Conservation (phyloP, 2,329 filamentous ascomycete species). For the Elsinoe necatrix region DNA sequence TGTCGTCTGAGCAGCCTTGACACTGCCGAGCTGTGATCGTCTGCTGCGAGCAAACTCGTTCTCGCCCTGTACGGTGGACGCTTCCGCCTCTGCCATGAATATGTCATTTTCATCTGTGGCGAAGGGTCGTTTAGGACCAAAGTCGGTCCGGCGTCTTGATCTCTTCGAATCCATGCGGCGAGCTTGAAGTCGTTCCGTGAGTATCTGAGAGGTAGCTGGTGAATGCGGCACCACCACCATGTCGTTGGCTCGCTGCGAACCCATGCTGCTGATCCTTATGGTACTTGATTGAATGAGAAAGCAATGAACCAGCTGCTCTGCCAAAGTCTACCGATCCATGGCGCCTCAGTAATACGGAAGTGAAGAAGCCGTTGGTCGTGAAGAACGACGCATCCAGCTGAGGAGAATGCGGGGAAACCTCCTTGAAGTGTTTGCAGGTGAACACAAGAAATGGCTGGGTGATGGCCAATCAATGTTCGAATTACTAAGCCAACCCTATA, state of each 20-base stretch:
- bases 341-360: neutral
- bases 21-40: constrained; percentile 15
- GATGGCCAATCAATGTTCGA: constrained; percentile 8
- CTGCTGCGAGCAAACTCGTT: neutral
- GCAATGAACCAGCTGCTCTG: neutral
- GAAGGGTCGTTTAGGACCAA: constrained; percentile 22
- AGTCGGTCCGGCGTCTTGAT: constrained; percentile 27
- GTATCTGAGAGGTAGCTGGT: constrained; percentile 24
- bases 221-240: constrained; percentile 8
- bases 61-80: constrained; percentile 24
- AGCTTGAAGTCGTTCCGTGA: constrained; percentile 30
- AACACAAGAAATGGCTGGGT: constrained; percentile 7
- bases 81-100: constrained; percentile 29
- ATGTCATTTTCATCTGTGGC: constrained; percentile 29
- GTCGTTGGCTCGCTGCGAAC: neutral
- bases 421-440: constrained; percentile 5
- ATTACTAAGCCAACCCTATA: too few species aligned
- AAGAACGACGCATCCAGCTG: constrained; percentile 8
- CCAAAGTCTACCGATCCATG: neutral
- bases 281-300: neutral
- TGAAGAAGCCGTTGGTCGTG: constrained; percentile 14
- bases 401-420: neutral
- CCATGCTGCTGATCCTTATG: neutral
- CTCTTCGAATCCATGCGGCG: constrained; percentile 27
- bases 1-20: constrained; percentile 18